Evolutionary conservation across 2,329 filamentous ascomycete genomes (phyloP).

Genomic region (Sarocladium brachiariae): DNA sequence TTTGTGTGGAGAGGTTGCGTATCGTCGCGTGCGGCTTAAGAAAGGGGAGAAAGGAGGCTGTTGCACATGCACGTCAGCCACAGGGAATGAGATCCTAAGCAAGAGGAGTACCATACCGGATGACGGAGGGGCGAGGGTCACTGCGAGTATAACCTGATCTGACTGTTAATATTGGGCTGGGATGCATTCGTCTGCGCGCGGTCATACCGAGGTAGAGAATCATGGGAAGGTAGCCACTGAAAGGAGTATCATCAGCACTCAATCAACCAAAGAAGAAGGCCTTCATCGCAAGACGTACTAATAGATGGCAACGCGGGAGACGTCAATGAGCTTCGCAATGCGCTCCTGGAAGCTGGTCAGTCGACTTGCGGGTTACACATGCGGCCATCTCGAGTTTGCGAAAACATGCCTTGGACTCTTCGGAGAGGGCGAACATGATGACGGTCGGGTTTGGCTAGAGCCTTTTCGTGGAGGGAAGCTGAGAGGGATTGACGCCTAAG

Average conservation of each 20-base stretch:
- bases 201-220: constrained; percentile 87
- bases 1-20: background rate
- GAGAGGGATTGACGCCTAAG: background rate
- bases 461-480: too few species aligned
- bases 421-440: constrained; percentile 67
- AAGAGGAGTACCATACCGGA: constrained; percentile 36
- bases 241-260: constrained; percentile 27
- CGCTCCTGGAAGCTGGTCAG: constrained; percentile 62
- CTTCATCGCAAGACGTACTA: constrained; percentile 56
- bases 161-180: constrained; percentile 8
- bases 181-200: constrained; percentile 10
- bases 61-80: too few species aligned
- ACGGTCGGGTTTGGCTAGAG: constrained; percentile 11
- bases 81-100: too few species aligned
- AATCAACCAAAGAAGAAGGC: background rate
- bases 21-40: constrained; percentile 34
- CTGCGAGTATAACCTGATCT: constrained; percentile 90
- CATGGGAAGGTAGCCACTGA: constrained; percentile 87
- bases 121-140: constrained; percentile 74
- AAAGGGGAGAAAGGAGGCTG: constrained; percentile 59
- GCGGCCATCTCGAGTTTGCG: background rate
- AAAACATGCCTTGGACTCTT: constrained; percentile 81
- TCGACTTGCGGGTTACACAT: background rate
- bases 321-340: constrained; percentile 92
- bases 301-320: constrained; percentile 89